phyloP scores from a whole-genome alignment of 805 yeast species.

The Candida ficus region DNA sequence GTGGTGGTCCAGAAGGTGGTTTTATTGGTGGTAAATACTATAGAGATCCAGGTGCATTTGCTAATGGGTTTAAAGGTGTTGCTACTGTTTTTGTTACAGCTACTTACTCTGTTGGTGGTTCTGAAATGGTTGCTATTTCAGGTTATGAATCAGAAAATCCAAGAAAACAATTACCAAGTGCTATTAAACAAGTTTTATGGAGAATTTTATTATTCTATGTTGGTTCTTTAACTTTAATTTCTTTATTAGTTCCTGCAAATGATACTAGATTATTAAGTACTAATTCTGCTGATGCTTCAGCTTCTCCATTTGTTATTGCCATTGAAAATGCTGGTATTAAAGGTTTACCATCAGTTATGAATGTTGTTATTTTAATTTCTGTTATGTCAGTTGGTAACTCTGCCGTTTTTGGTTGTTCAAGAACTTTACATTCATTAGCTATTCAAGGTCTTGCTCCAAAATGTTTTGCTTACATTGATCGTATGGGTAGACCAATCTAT shows the following conservation, averaged over 20 bases:
- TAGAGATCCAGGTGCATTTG: constrained; percentile 59
- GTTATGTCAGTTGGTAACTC: constrained; percentile 46
- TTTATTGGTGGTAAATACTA: constrained; percentile 42
- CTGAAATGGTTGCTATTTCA: constrained; percentile 48
- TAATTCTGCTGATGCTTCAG: constrained; percentile 26
- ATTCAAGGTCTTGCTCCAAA: constrained; percentile 42
- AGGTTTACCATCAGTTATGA: constrained; percentile 36
- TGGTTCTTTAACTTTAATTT: constrained; percentile 38
- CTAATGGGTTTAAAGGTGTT: constrained; percentile 49
- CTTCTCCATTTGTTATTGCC: constrained; percentile 49
- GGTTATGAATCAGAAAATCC: constrained; percentile 46
- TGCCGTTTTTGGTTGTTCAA: constrained; percentile 52
- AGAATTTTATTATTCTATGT: constrained; percentile 45
- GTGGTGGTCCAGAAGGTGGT: constrained; percentile 42
- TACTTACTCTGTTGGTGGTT: constrained; percentile 49
- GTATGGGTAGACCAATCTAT: constrained; percentile 44
- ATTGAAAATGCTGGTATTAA: constrained; percentile 32
- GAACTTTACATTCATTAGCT: constrained; percentile 45
- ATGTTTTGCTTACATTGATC: constrained; percentile 39
- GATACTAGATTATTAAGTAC: constrained; percentile 31
- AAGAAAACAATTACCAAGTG: constrained; percentile 42
- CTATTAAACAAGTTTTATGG: constrained; percentile 54
- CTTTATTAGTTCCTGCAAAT: constrained; percentile 42
- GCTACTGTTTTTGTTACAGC: constrained; percentile 52
- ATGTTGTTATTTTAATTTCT: constrained; percentile 35